Evolutionary conservation across 371 early-diverging fungal species (phyloP).

Genomic region (Mortierella sp.): DNA sequence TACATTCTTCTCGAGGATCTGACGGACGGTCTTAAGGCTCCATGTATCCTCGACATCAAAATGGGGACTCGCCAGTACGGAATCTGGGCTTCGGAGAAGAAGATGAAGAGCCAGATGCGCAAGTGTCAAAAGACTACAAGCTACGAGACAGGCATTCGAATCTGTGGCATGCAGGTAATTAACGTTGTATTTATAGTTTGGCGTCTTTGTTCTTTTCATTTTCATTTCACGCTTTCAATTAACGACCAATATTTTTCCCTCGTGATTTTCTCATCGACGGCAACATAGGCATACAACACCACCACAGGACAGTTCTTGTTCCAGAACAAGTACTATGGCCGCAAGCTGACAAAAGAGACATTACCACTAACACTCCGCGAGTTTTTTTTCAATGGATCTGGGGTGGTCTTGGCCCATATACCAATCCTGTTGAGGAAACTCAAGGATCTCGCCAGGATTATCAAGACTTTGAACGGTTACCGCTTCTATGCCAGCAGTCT

Average conservation of each 20-base stretch:
- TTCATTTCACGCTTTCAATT: slow-evolving; percentile 14
- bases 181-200: neutral
- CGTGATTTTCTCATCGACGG: neutral
- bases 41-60: slow-evolving; percentile 96
- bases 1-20: slow-evolving; percentile 93
- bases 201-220: neutral
- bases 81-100: slow-evolving; percentile 85
- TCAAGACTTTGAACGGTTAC: slow-evolving; percentile 79
- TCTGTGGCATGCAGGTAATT: slow-evolving; percentile 96
- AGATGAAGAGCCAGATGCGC: slow-evolving; percentile 86
- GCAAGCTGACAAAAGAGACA: slow-evolving; percentile 78
- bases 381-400: slow-evolving; percentile 85
- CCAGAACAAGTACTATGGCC: slow-evolving; percentile 96
- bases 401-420: slow-evolving; percentile 78
- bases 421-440: slow-evolving; percentile 82
- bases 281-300: slow-evolving; percentile 82
- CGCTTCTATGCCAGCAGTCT: slow-evolving; percentile 93
- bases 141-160: slow-evolving; percentile 89
- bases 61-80: slow-evolving; percentile 99
- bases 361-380: slow-evolving; percentile 80
- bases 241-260: slow-evolving; percentile 15
- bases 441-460: slow-evolving; percentile 74
- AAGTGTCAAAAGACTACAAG: slow-evolving; percentile 95
- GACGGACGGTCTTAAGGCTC: slow-evolving; percentile 87
- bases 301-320: slow-evolving; percentile 75